A percentile compares a stretch with the other conserved stretches of the same genome.
These are phyloP conservation scores for Phlyctochytrium arcticum DNA, from an alignment of 192 early-diverging fungal species.

Conservation along the genomic window DNA sequence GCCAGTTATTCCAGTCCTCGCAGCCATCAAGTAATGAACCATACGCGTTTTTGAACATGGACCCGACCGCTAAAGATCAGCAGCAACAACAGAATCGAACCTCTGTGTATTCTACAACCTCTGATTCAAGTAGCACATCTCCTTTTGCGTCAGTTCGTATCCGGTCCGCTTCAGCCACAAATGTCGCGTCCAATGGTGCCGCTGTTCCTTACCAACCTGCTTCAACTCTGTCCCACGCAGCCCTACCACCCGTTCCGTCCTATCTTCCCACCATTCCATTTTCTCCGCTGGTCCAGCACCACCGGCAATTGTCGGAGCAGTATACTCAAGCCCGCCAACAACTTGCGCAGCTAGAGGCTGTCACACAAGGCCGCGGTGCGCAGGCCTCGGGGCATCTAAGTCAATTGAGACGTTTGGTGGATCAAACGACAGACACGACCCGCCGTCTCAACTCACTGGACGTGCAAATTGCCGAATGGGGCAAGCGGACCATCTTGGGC, in stretches of 20 bases:
- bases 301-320: constrained; percentile 8
- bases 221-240: constrained; percentile 1
- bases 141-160: too few relatives aligned
- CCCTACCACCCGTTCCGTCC: constrained; percentile 13
- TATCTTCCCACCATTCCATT: constrained; percentile 20
- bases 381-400: neutral
- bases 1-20: too few relatives aligned
- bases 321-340: neutral
- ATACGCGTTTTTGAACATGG: too few relatives aligned
- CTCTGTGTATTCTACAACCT: too few relatives aligned
- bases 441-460: neutral
- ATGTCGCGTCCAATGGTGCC: neutral
- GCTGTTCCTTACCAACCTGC: neutral
- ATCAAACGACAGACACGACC: constrained; percentile 2
- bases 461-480: constrained; percentile 7
- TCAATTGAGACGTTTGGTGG: constrained; percentile 19
- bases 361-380: neutral
- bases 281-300: constrained; percentile 15
- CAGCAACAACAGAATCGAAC: too few relatives aligned
- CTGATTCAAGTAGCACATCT: too few relatives aligned
- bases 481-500: neutral
- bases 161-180: too few relatives aligned
- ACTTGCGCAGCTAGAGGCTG: constrained; percentile 3
- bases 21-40: too few relatives aligned
- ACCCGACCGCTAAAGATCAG: too few relatives aligned